A percentile compares a stretch with the other conserved stretches of the same genome.
These are phyloP conservation scores for Paragyromitra xinjiangensis DNA, from an alignment of 495 filamentous ascomycete species.

Conservation along the genomic window DNA sequence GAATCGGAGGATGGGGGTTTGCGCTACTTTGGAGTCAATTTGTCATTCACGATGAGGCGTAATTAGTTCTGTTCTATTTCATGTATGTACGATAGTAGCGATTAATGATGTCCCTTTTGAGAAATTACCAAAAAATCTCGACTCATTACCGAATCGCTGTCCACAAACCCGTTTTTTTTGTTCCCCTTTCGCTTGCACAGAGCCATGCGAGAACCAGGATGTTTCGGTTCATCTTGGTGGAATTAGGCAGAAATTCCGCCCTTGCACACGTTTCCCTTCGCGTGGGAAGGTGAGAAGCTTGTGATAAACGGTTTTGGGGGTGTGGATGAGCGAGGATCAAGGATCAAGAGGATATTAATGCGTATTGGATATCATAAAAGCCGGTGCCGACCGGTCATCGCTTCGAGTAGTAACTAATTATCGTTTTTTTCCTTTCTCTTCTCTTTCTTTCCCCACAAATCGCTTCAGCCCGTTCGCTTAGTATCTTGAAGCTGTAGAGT, in stretches of 20 bases:
- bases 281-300: constrained; percentile 26
- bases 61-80: constrained; percentile 18
- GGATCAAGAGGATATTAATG: constrained; percentile 40
- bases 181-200: constrained; percentile 12
- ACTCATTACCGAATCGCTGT: constrained; percentile 1
- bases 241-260: constrained; percentile 44
- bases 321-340: constrained; percentile 34
- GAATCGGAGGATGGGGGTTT: constrained; percentile 2
- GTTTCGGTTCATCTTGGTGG: constrained; percentile 17
- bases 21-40: constrained; percentile 34
- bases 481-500: not conserved
- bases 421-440: not conserved
- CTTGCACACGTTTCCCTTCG: constrained; percentile 9
- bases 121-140: constrained; percentile 14
- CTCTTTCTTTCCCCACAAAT: constrained; percentile 28
- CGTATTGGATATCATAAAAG: constrained; percentile 21
- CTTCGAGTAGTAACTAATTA: not conserved
- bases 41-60: constrained; percentile 35
- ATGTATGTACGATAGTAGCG: constrained; percentile 39
- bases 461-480: constrained; percentile 39
- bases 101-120: constrained; percentile 43
- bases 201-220: constrained; percentile 1
- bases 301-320: constrained; percentile 34
- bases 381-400: constrained; percentile 10
- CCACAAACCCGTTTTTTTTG: constrained; percentile 28